phyloP scores from a whole-genome alignment of 768 basidiomycete genomes.

The Leccinum subtestaceum region DNA sequence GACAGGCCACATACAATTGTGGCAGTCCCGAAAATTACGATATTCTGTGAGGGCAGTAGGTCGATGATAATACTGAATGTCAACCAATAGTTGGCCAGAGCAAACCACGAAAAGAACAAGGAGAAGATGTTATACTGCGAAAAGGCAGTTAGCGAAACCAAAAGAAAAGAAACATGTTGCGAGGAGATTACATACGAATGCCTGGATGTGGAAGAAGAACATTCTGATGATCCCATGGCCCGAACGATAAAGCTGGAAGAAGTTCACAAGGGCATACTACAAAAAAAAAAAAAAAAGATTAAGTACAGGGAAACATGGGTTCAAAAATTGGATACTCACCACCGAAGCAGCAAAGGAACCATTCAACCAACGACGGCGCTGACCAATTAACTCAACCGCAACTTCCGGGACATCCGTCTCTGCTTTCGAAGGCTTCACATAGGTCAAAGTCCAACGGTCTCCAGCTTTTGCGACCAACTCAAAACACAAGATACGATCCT shows the following conservation, averaged over 20 bases:
- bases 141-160: slow-evolving; percentile 1
- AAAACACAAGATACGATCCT: slow-evolving; percentile 97
- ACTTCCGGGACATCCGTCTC: slow-evolving; percentile 95
- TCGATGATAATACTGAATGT: slow-evolving; percentile 97
- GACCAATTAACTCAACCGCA: slow-evolving; percentile 91
- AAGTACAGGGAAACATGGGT: neutral
- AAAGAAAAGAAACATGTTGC: neutral
- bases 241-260: slow-evolving; percentile 84
- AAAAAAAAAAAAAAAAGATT: slow-evolving; percentile 12
- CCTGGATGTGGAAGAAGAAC: slow-evolving; percentile 97
- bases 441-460: slow-evolving; percentile 84
- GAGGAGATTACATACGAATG: slow-evolving; percentile 53
- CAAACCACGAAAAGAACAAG: slow-evolving; percentile 90
- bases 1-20: slow-evolving; percentile 52
- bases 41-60: slow-evolving; percentile 56
- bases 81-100: slow-evolving; percentile 88
- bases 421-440: slow-evolving; percentile 94
- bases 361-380: slow-evolving; percentile 95
- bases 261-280: slow-evolving; percentile 90
- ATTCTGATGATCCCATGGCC: slow-evolving; percentile 87
- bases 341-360: slow-evolving; percentile 90
- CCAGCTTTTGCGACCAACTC: slow-evolving; percentile 90
- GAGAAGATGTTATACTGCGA: slow-evolving; percentile 79
- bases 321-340: slow-evolving; percentile 42
- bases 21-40: slow-evolving; percentile 69